Evolutionary conservation across 2,329 filamentous ascomycete genomes (phyloP).

Genomic region (Zasmidium citrigriseum): DNA sequence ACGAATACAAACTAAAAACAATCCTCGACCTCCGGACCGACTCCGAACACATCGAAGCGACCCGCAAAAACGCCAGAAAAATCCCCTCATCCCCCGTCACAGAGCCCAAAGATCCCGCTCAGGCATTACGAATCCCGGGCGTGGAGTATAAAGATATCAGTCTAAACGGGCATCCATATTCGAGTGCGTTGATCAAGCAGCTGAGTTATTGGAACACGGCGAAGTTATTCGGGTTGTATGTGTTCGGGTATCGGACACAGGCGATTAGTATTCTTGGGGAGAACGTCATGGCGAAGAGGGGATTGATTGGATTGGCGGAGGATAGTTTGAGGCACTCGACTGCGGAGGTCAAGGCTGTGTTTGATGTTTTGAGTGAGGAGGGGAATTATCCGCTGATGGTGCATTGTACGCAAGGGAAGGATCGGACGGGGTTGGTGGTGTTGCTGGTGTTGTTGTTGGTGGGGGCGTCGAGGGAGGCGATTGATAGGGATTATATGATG

Average conservation of each 20-base stretch:
- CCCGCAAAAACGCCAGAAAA: conserved; percentile 59
- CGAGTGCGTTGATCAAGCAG: conserved; percentile 66
- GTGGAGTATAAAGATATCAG: conserved; percentile 68
- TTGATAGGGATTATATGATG: conserved; percentile 71
- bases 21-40: conserved; percentile 79
- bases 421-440: conserved; percentile 74
- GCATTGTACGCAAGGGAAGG: conserved; percentile 89
- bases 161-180: conserved; percentile 72
- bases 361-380: conserved; percentile 51
- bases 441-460: conserved; percentile 68
- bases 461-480: conserved; percentile 57
- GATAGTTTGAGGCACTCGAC: conserved; percentile 70
- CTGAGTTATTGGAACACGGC: conserved; percentile 68
- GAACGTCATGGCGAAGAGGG: conserved; percentile 71
- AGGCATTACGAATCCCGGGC: conserved; percentile 59
- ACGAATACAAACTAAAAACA: conserved; percentile 66
- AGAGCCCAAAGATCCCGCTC: conserved; percentile 45
- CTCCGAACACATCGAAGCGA: conserved; percentile 47
- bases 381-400: conserved; percentile 65
- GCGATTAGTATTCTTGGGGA: conserved; percentile 70
- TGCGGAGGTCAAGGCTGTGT: conserved; percentile 58
- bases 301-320: conserved; percentile 68
- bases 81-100: conserved; percentile 46
- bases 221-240: conserved; percentile 63
- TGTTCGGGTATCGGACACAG: conserved; percentile 66